Evolutionary conservation across 2,329 filamentous ascomycete species (phyloP).

Genomic region (Aspergillus glaucus): DNA sequence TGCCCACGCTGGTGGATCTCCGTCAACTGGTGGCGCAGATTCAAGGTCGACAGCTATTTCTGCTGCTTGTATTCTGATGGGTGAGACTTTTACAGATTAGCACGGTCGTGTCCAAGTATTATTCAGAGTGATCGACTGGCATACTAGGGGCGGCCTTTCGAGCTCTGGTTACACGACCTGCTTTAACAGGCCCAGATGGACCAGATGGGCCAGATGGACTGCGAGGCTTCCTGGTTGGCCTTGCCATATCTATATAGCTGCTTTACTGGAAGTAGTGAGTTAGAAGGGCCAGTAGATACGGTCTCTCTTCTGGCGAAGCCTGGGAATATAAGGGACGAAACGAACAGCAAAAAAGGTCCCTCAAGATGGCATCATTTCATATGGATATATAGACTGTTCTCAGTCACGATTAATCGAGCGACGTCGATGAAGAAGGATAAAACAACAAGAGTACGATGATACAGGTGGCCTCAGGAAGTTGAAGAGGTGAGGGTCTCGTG

Average conservation of each 20-base stretch:
- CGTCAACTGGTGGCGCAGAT: constrained; percentile 9
- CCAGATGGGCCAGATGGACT: not conserved
- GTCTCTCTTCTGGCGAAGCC: too few species aligned
- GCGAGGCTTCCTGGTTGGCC: not conserved
- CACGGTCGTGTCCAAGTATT: not conserved
- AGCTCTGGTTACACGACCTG: not conserved
- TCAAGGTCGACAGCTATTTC: not conserved
- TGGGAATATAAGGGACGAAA: too few species aligned
- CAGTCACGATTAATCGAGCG: too few species aligned
- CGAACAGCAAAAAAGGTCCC: too few species aligned
- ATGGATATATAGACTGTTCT: too few species aligned
- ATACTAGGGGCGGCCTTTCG: not conserved
- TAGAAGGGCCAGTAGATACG: too few species aligned
- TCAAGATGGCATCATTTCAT: too few species aligned
- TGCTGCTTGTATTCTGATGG: not conserved
- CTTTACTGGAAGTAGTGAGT: too few species aligned
- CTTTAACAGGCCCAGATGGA: not conserved
- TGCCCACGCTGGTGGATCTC: constrained; percentile 51
- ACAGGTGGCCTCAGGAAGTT: too few species aligned
- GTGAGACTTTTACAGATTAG: not conserved
- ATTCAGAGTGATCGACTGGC: too few species aligned
- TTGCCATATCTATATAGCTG: not conserved
- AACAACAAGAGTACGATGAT: too few species aligned
- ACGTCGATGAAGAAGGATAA: too few species aligned
- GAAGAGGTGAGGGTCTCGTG: constrained; percentile 3